A percentile compares a stretch with the other conserved stretches of the same genome.
These are phyloP conservation scores for Flaveria floridana DNA, from an alignment of 140 eudicot genomes.

Conservation along the genomic window DNA sequence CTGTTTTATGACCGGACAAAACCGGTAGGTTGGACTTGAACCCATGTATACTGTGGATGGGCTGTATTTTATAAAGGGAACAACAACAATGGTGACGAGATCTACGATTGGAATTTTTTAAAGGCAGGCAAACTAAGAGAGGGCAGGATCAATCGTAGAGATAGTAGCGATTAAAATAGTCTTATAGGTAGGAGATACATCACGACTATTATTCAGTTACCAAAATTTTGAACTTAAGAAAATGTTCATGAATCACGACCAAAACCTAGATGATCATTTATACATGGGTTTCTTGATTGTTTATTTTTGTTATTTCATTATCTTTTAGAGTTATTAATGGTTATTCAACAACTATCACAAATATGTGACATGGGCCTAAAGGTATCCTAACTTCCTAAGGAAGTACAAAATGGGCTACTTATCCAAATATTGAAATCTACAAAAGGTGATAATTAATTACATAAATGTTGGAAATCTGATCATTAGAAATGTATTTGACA, in stretches of 20 bases:
- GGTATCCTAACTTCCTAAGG: neutral
- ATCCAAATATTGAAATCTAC: neutral
- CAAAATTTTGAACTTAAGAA: neutral
- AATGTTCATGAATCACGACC: constrained; percentile 19
- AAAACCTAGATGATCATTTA: neutral
- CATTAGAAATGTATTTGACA: neutral
- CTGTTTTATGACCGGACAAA: too few relatives aligned
- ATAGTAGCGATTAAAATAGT: too few relatives aligned
- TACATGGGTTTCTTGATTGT: constrained; percentile 6
- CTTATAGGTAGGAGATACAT: neutral
- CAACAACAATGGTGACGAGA: too few relatives aligned
- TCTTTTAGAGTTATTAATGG: neutral
- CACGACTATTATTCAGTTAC: neutral
- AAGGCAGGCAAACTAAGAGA: too few relatives aligned
- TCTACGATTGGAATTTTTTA: too few relatives aligned
- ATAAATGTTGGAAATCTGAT: neutral
- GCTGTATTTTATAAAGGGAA: too few relatives aligned
- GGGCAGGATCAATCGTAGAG: too few relatives aligned
- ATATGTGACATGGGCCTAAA: neutral
- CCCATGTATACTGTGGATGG: too few relatives aligned
- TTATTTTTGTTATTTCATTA: constrained; percentile 6
- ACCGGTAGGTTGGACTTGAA: too few relatives aligned
- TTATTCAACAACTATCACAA: neutral
- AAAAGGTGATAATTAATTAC: neutral
- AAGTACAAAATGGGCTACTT: neutral